Evolutionary conservation across 768 basidiomycete species (phyloP), one percentile per base, ranked within the genome.

Genomic region (Chalciporus sphaerocephalus): DNA sequence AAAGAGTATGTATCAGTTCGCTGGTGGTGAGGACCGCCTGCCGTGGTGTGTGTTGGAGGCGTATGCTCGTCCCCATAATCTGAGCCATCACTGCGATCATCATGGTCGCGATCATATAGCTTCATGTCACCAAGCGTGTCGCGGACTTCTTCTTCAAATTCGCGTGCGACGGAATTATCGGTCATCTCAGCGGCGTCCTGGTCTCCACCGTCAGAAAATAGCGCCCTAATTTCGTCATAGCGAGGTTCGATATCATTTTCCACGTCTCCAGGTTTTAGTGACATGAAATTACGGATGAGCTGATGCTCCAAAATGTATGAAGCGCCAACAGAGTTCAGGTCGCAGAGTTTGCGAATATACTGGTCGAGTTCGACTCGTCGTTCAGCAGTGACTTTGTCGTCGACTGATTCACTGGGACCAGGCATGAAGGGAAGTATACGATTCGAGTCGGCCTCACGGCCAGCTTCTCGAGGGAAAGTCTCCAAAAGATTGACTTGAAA

Each of bases 381-480:
- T 25, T 80, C 78, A 13, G 85, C 81, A 21, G 93, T 95, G 52
- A 98, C 74, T 32, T 76, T 74, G 52, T 91, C 86, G 67, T 93
- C 85, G 25, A 97, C 92, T 16, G 83, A 71, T 20, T 86, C 75
- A 6, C 87, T 80, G 5, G 94, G 96, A 3, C 96, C 96, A 3
- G 96, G 96, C 96, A 99, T 99, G 68, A 82, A 97, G 1, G 96
- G 96, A 21, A 99, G 71, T 40, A 95, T 86, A 27, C 96, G 78
- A 8, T 74, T 74, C 51, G 80, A 71, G 22, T 74, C 74, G 9
- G 79, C 72, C 27, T 83, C 68, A 13, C 89, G 80, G 17, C 96
- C 96, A 12, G 92, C 96, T 69, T 99, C 96, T 36, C 78, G 78
- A 6, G 94, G 93, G 67, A 94, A 97, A 0, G 78, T 74, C 37